Percentiles rank a stretch among this genome's conserved stretches.
Conservation (phyloP, 2,329 filamentous ascomycete species). For the Penicillium concentricum region DNA sequence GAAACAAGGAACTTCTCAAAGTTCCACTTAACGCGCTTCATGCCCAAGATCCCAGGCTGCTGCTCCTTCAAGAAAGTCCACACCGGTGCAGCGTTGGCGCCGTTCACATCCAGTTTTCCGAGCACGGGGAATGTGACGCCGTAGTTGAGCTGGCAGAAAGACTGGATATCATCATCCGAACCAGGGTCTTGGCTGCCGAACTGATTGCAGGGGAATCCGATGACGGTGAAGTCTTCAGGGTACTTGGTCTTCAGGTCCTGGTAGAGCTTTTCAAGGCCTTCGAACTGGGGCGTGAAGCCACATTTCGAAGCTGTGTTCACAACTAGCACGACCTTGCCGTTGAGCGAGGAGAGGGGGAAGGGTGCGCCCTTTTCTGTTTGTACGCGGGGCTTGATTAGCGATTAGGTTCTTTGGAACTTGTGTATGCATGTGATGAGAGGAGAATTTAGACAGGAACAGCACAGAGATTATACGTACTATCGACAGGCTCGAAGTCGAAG, state of each 20-base stretch:
- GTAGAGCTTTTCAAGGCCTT: constrained; percentile 86
- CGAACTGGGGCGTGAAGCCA: constrained; percentile 96
- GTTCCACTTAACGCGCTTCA: constrained; percentile 98
- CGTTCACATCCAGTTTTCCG: constrained; percentile 92
- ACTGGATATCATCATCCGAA: constrained; percentile 74
- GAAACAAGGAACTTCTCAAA: constrained; percentile 98
- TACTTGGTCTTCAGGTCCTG: constrained; percentile 69
- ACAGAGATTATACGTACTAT: constrained; percentile 47
- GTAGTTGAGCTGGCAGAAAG: constrained; percentile 90
- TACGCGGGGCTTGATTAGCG: constrained; percentile 6
- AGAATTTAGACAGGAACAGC: background rate
- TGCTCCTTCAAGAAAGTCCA: constrained; percentile 71
- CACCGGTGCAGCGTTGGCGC: constrained; percentile 73
- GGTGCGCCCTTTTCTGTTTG: constrained; percentile 68
- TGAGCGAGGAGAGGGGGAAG: constrained; percentile 68
- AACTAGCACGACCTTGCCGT: constrained; percentile 90
- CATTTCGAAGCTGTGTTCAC: constrained; percentile 99
- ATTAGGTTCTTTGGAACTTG: background rate
- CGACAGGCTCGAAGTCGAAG: constrained; percentile 59
- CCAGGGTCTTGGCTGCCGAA: constrained; percentile 90
- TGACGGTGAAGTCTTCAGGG: constrained; percentile 75
- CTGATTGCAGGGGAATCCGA: constrained; percentile 99
- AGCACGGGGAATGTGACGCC: constrained; percentile 89
- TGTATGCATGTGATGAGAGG: background rate
- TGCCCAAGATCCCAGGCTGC: constrained; percentile 78